A percentile compares a stretch with the other conserved stretches of the same genome.
Conservation (phyloP, 2,329 filamentous ascomycete genomes). For the Gaeumannomyces tritici region DNA sequence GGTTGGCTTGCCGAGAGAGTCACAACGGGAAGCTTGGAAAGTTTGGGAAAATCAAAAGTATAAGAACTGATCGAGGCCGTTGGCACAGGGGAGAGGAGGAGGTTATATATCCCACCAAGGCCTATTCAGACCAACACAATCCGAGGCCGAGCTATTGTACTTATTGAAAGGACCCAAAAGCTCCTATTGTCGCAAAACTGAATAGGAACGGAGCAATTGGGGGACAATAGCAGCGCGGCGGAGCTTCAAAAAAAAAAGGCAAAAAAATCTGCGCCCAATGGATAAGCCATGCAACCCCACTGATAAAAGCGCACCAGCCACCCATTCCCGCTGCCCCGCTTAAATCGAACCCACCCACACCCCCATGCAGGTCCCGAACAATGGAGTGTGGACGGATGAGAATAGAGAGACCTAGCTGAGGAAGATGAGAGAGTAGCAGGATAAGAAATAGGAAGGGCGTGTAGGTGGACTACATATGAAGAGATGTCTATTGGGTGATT, state of each 20-base stretch:
- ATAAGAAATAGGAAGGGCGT: no score
- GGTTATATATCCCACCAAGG: neutral
- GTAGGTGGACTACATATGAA: no score
- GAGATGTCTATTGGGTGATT: no score
- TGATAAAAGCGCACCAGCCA: conserved; percentile 1
- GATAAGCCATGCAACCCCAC: conserved; percentile 1
- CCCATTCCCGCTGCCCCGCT: neutral
- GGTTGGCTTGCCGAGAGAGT: neutral
- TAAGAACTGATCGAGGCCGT: neutral
- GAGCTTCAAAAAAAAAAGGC: neutral
- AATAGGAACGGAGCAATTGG: neutral
- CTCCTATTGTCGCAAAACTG: neutral
- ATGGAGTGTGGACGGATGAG: no score
- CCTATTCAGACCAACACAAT: neutral
- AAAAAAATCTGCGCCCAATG: conserved; percentile 2
- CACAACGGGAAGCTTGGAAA: neutral
- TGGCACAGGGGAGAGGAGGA: neutral
- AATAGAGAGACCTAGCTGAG: no score
- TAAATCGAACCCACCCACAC: no score
- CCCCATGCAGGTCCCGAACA: no score
- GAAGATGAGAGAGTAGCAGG: no score
- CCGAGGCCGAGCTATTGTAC: neutral
- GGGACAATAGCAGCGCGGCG: neutral
- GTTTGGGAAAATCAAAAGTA: neutral
- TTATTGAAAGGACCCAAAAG: neutral